phyloP scores from a whole-genome alignment of 768 basidiomycete genomes.

The Nidularia pulvinata region DNA sequence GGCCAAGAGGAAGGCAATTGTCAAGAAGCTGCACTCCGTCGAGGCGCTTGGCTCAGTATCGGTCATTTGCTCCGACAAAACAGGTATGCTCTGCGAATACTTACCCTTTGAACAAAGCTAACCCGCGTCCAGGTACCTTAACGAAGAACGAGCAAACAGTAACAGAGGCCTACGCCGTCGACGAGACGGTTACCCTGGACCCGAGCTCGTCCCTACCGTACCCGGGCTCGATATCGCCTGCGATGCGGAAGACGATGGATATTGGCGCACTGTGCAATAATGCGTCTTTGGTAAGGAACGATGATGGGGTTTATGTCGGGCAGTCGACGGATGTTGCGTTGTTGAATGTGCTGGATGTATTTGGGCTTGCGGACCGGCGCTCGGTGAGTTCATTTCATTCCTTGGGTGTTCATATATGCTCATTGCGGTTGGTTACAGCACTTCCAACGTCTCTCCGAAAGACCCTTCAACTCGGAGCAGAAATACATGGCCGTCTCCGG shows the following conservation, averaged over 20 bases:
- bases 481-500: constrained; percentile 95
- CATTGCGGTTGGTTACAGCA: constrained; percentile 35
- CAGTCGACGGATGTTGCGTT: constrained; percentile 95
- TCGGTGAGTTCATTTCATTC: constrained; percentile 43
- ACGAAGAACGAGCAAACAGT: constrained; percentile 98
- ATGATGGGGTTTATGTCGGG: constrained; percentile 75
- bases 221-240: constrained; percentile 48
- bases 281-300: constrained; percentile 61
- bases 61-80: constrained; percentile 99
- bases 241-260: constrained; percentile 73
- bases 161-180: constrained; percentile 84
- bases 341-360: constrained; percentile 71
- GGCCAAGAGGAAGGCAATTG: constrained; percentile 94
- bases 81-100: constrained; percentile 47
- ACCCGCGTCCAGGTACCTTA: constrained; percentile 64
- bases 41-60: constrained; percentile 93
- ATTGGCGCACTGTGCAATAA: constrained; percentile 93
- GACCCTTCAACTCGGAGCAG: constrained; percentile 90
- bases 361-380: constrained; percentile 71
- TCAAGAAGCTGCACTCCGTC: constrained; percentile 95
- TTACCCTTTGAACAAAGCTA: constrained; percentile 1
- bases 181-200: constrained; percentile 75
- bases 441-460: constrained; percentile 75
- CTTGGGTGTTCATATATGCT: not conserved
- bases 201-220: constrained; percentile 38